phyloP scores from a whole-genome alignment of 148 eudicot genomes.

The Agrostemma githago region DNA sequence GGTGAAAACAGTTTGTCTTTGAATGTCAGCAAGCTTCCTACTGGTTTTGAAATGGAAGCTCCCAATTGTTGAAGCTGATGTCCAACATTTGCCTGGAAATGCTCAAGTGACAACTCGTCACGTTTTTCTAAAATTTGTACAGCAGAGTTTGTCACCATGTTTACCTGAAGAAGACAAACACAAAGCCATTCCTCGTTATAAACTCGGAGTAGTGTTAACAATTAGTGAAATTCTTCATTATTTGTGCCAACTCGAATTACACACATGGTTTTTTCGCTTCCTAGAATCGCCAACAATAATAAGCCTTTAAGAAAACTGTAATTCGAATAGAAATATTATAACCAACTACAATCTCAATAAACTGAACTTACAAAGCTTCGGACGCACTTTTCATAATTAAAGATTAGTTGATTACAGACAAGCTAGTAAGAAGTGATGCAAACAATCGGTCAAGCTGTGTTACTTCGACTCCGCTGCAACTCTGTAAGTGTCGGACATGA shows the following conservation, averaged over 20 bases:
- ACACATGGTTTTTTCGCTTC: background rate
- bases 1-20: constrained; percentile 17
- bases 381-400: background rate
- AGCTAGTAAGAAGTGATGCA: background rate
- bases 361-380: background rate
- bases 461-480: too few species aligned
- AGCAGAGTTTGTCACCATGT: constrained; percentile 34
- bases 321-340: too few species aligned
- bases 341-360: too few species aligned
- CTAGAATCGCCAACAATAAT: background rate
- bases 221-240: too few species aligned
- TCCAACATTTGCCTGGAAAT: constrained; percentile 32
- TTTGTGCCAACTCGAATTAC: too few species aligned
- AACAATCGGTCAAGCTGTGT: too few species aligned
- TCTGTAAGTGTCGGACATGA: too few species aligned
- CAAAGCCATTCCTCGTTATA: constrained; percentile 5
- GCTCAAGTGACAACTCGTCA: constrained; percentile 41
- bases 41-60: constrained; percentile 32
- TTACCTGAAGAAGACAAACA: constrained; percentile 34
- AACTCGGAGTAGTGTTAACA: too few species aligned
- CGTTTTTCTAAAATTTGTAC: constrained; percentile 42
- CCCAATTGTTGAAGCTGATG: constrained; percentile 38
- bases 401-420: background rate
- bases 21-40: constrained; percentile 13
- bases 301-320: background rate